Conservation (phyloP, 345 rosid genomes). For the Eucalyptus sideroxylon region DNA sequence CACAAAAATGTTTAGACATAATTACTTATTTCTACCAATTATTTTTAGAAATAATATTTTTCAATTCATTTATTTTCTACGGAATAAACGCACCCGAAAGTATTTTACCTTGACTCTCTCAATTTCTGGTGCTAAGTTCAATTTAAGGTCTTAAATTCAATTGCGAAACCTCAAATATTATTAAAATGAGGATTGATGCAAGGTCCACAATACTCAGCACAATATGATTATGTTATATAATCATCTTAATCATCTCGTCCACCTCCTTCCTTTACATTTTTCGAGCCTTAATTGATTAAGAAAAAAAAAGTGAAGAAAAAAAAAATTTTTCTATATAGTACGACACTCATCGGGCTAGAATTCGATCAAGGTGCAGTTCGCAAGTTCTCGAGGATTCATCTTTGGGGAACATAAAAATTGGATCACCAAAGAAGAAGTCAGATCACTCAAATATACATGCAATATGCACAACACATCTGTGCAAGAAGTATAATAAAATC, state of each 20-base stretch:
- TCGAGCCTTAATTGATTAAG: not conserved
- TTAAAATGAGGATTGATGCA: not conserved
- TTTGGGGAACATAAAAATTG: rapidly evolving
- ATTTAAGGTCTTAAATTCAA: not conserved
- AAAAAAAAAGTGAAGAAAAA: not conserved
- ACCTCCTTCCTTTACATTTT: not conserved
- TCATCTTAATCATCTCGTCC: not conserved
- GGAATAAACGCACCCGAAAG: rapidly evolving
- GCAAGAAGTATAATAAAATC: no score
- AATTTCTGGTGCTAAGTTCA: not conserved
- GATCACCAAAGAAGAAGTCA: rapidly evolving
- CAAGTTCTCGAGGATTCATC: rapidly evolving
- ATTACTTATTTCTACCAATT: no score
- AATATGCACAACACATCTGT: rapidly evolving
- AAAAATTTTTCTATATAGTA: not conserved
- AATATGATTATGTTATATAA: not conserved
- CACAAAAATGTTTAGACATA: not conserved
- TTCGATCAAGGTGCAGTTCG: not conserved
- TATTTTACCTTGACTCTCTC: not conserved
- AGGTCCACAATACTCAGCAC: not conserved
- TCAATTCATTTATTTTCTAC: not conserved
- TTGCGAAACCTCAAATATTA: not conserved
- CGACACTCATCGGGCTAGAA: rapidly evolving
- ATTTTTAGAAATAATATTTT: not conserved
- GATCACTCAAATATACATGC: not conserved